These are phyloP conservation scores for Russula vinacea DNA, from an alignment of 768 basidiomycete genomes.

Conservation along the genomic window DNA sequence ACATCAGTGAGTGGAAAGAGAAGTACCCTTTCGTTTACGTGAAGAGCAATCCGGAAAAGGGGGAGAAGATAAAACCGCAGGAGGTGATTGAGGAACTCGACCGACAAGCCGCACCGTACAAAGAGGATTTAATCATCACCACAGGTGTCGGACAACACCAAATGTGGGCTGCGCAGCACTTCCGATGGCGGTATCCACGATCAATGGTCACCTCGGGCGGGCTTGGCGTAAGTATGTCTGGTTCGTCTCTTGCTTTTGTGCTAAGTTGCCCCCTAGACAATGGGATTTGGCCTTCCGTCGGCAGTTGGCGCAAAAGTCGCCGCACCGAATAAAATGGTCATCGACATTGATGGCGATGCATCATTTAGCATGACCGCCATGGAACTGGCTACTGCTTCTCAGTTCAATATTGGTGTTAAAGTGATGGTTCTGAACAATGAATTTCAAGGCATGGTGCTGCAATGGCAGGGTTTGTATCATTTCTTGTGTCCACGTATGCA, in stretches of 20 bases:
- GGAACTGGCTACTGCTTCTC: slow-evolving; percentile 93
- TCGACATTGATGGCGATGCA: slow-evolving; percentile 97
- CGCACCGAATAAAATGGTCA: slow-evolving; percentile 85
- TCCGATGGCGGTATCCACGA: slow-evolving; percentile 83
- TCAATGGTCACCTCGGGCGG: slow-evolving; percentile 93
- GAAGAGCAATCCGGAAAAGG: slow-evolving; percentile 49
- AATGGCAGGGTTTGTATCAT: slow-evolving; percentile 84
- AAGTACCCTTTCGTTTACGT: slow-evolving; percentile 87
- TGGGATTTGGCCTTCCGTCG: slow-evolving; percentile 95
- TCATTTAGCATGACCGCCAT: slow-evolving; percentile 99
- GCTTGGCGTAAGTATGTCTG: slow-evolving; percentile 65
- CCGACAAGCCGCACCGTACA: slow-evolving; percentile 67
- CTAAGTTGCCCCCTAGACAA: slow-evolving; percentile 57
- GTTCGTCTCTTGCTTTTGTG: neutral
- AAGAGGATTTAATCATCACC: slow-evolving; percentile 82
- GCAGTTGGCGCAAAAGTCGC: slow-evolving; percentile 98
- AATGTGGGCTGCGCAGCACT: slow-evolving; percentile 98
- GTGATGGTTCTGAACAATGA: slow-evolving; percentile 92
- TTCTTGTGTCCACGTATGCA: neutral
- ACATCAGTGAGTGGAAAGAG: slow-evolving; percentile 82
- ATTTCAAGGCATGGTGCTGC: slow-evolving; percentile 98
- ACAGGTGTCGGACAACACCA: slow-evolving; percentile 99
- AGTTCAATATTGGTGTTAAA: slow-evolving; percentile 92
- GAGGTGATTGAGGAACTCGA: slow-evolving; percentile 94
- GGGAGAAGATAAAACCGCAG: slow-evolving; percentile 87